Evolutionary conservation across 2,329 filamentous ascomycete species (phyloP), one percentile per base, ranked within the genome.

Genomic region (Biscogniauxia marginata): DNA sequence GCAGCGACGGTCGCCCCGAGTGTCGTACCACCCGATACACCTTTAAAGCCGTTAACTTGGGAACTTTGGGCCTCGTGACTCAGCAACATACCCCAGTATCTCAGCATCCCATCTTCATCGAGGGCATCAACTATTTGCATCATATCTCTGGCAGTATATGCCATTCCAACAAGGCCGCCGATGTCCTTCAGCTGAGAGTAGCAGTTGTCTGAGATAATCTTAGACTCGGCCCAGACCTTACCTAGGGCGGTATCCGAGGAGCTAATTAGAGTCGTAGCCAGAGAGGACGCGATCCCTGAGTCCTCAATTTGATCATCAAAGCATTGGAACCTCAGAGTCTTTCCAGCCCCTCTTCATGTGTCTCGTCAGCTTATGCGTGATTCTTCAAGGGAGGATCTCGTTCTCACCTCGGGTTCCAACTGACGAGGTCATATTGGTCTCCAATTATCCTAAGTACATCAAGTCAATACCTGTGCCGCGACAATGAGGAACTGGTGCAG

Each of bases 11-110:
- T 75, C 3, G 66, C 65, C 6, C 77, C 76, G 1, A 79, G 59
- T 5, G 70, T 61, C 1, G 73, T 74, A 13, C 76, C 75, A 52
- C 78, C 78, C 1, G 74, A 77, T 55, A 73, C 63, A 7, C 75
- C 74, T 73, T 43, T 6, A 22, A 5, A 47, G 5, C 3, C 13
- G 50, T 65, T 22, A 65, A 60, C 53, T n/a, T 22, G 3, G 20
- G 7, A 19, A 21, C 5, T 2, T 9, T 7, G n/a, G 30, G 30
- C 19, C 5, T 16, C 13, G 11, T 16, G n/a, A 7, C 21, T 8
- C 7, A 13, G 3, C 8, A 9, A 53, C 67, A 56, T 25, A 71
- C 73, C 73, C 67, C 66, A 75, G 52, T 69, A 75, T 45, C 73
- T 63, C 4, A 76, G 56, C 62, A 74, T 49, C 18, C 72, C 71